Evolutionary conservation across 208 protist genomes (phyloP), one percentile per base, ranked within the genome.

Genomic region (Acanthamoeba culbertsoni): DNA sequence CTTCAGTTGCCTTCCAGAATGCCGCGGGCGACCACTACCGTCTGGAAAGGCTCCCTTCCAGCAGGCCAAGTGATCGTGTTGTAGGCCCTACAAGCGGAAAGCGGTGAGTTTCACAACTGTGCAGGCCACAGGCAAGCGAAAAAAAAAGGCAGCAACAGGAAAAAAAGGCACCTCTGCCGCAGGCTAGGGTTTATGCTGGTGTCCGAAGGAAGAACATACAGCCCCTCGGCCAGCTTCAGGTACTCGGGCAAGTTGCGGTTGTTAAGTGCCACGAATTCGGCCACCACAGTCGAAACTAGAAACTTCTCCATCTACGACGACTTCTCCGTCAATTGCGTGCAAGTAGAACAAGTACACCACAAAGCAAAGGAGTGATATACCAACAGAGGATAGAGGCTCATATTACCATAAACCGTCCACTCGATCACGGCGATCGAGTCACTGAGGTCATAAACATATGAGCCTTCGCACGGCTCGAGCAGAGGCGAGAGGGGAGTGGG

Each of bases 381-480:
- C 37, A 93, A 31, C 28, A 93, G 88, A 42, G 88, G 88, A 18
- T 79, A 93, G 63, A 93, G 88, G 20, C 46, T 93, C 43, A 93
- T 93, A 33, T 93, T 79, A 45, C 53, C 48, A 37, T 79, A 93
- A n/a, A 82, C 88, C 4, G 59, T 82, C 18, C 31, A 93, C 45
- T 93, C 88, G 26, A 93, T 93, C 23, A 79, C 88, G 6, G 88
- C 88, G n/a, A 93, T 79, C 7, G 88, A 93, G 46, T 93, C 88
- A 3, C 88, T 93, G 23, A 55, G 8, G 18, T n/a, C n/a, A 82
- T 31, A 55, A 82, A 82, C 31, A 43, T 46, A n/a, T n/a, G n/a
- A n/a, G n/a, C n/a, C n/a, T n/a, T n/a, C n/a, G n/a, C 0, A 73
- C 33, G 51, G 51, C 51, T 12, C 51, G 26, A 12, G 2, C 51